Base-by-base conservation (phyloP, 768 basidiomycete genomes). In the Auriculariales sp. region DNA sequence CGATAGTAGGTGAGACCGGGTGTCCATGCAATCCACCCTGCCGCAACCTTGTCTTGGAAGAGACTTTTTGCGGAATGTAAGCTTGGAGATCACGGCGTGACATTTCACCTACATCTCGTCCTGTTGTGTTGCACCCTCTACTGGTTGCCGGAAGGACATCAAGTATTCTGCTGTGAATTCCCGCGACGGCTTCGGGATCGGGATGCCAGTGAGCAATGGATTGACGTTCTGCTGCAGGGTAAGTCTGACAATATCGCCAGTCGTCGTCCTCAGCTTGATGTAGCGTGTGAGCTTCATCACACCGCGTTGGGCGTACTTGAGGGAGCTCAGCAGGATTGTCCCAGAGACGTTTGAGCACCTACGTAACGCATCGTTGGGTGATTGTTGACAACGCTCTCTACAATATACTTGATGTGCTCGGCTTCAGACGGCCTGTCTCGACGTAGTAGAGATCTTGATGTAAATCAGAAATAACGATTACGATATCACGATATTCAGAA, bases 211-310 rank as follows among this genome's bases (percentile, higher is more conserved):
- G 54, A 77, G 75, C 33, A 90, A 69, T 1, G 85, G 86, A 58
- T 91, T 89, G 52, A 70, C 69, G 49, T 74, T 75, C 34, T 71
- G 71, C 55, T 74, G 75, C 3, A 84, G 62, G 9, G 77, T 74
- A 15, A 91, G 65, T 52, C 81, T 79, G 31, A 69, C 66, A 28
- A 76, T 70, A 11, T 69, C 67, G 1, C 60, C 64, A 52, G 78
- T 78, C 46, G 78, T 74, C 1, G 88, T 83, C 36, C 88, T 75
- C n/a, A 93, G 58, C 64, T 91, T 92, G 65, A 92, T 71, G 61
- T 79, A 78, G 49, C 83, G 77, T 5, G 82, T 68, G 27, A 76
- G 72, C 61, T 90, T 90, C 71, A 87, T 83, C 11, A 86, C 64
- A 1, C 81, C 83, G 53, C 83, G 73, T 60, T 81, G 79, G 3